phyloP scores from a whole-genome alignment of 495 filamentous ascomycete species.

The Annulohypoxylon nitens region DNA sequence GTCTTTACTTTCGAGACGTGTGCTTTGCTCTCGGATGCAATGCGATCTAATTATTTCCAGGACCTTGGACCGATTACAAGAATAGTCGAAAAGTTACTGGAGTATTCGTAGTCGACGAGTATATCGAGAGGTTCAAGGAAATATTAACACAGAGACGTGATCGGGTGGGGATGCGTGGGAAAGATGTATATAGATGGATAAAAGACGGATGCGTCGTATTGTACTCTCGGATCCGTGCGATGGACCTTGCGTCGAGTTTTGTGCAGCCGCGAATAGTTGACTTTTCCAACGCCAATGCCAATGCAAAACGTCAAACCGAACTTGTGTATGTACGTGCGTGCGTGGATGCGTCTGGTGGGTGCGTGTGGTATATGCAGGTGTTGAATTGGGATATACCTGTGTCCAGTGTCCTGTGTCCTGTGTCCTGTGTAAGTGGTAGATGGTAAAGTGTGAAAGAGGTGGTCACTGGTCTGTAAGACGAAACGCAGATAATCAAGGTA shows the following conservation, averaged over 20 bases:
- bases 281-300: background rate
- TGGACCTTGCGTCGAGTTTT: slow-evolving; percentile 36
- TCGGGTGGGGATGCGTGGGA: slow-evolving; percentile 30
- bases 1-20: slow-evolving; percentile 14
- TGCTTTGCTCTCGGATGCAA: slow-evolving; percentile 5
- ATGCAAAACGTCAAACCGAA: slow-evolving; percentile 20
- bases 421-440: background rate
- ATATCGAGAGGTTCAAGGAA: slow-evolving; percentile 7
- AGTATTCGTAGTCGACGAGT: slow-evolving; percentile 24
- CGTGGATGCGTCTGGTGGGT: background rate
- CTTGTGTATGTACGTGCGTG: slow-evolving; percentile 30
- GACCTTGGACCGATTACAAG: slow-evolving; percentile 9
- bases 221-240: slow-evolving; percentile 41
- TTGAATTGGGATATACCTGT: slow-evolving; percentile 14
- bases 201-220: slow-evolving; percentile 37
- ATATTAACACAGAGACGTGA: slow-evolving; percentile 18
- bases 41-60: slow-evolving; percentile 7
- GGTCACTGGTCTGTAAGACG: slow-evolving; percentile 22
- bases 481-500: slow-evolving; percentile 21
- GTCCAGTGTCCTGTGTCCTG: background rate
- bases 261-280: slow-evolving; percentile 38
- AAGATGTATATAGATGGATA: slow-evolving; percentile 24
- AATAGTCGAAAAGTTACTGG: background rate
- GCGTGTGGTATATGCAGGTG: slow-evolving; percentile 14
- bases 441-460: slow-evolving; percentile 11